Conservation (phyloP, 257 asterid genomes). For the Solanum microdontum region DNA sequence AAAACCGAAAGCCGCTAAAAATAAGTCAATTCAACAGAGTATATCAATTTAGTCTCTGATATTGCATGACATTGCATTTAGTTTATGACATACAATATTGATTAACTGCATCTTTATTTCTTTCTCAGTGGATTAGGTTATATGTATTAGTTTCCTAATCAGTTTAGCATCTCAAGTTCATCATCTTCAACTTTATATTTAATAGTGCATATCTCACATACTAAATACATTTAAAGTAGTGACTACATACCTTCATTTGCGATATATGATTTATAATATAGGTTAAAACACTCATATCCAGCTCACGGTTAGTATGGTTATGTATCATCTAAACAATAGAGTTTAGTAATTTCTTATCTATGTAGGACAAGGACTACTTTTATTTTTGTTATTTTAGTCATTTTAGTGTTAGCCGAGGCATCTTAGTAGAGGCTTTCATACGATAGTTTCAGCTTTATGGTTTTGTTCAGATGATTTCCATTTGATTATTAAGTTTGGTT, state of each 20-base stretch:
- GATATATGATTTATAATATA: too few relatives aligned
- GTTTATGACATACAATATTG: background rate
- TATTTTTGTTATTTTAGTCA: background rate
- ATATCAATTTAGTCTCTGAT: too few relatives aligned
- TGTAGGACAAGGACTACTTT: background rate
- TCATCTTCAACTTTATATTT: background rate
- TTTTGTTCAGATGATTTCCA: background rate
- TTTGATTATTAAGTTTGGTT: background rate
- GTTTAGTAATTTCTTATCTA: background rate
- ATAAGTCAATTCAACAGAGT: background rate
- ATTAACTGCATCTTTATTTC: background rate
- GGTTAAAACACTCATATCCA: background rate
- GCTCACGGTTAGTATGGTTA: too few relatives aligned
- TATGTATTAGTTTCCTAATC: background rate
- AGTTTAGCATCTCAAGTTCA: background rate
- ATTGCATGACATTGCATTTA: background rate
- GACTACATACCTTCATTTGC: too few relatives aligned
- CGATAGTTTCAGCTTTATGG: too few relatives aligned
- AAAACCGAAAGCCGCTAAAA: too few relatives aligned
- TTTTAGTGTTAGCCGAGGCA: background rate
- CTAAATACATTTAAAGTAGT: background rate
- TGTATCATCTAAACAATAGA: background rate
- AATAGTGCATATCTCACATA: background rate
- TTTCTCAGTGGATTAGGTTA: background rate
- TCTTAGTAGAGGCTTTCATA: background rate